Conservation (phyloP, 768 basidiomycete genomes). For the Serendipita sp. region DNA sequence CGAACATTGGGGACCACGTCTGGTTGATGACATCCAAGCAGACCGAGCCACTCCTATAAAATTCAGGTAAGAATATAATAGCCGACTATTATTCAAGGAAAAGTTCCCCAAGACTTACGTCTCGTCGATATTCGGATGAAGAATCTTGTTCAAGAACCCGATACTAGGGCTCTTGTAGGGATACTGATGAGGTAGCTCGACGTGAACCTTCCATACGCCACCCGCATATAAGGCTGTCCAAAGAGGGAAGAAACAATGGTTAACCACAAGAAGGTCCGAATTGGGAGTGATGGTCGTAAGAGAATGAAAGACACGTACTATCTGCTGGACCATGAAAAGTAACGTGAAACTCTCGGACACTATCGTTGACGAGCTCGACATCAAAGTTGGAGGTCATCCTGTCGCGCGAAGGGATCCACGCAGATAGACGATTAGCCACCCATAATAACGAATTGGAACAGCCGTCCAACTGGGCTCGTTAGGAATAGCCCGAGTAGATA, state of each 20-base stretch:
- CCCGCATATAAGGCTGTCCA: constrained; percentile 81
- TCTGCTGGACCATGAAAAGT: constrained; percentile 86
- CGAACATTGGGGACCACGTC: constrained; percentile 99
- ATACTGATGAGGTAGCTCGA: constrained; percentile 95
- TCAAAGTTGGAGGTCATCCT: constrained; percentile 99
- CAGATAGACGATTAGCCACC: not conserved
- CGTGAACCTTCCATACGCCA: constrained; percentile 98
- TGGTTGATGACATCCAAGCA: constrained; percentile 98
- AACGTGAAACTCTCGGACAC: constrained; percentile 98
- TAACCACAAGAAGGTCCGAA: not conserved
- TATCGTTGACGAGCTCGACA: constrained; percentile 93
- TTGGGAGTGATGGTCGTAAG: not conserved
- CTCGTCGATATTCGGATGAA: constrained; percentile 99
- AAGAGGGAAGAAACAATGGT: not conserved
- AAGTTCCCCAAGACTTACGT: constrained; percentile 28
- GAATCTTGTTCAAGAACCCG: constrained; percentile 99
- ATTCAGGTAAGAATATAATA: no score
- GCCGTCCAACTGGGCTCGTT: no score
- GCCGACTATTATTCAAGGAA: no score
- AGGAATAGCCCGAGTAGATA: no score
- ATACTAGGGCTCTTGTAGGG: constrained; percentile 98
- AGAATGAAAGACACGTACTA: constrained; percentile 39
- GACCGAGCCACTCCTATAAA: constrained; percentile 10
- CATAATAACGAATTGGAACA: no score
- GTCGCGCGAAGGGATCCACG: constrained; percentile 7